These are phyloP conservation scores for Malus hybrid DNA, from an alignment of 331 rosid genomes.

Conservation along the genomic window DNA sequence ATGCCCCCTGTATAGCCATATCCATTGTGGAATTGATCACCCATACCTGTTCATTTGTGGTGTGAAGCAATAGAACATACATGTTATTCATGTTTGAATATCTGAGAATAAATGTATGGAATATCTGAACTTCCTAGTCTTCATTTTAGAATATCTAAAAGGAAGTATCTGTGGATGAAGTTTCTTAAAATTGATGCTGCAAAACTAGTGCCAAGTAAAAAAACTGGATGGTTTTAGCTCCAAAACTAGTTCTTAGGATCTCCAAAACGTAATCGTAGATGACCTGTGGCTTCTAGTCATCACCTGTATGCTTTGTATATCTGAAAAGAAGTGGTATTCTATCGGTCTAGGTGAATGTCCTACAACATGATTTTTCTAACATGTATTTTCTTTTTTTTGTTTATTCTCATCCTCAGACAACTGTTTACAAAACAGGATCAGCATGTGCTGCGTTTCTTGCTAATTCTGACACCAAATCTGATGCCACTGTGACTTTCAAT, in stretches of 20 bases:
- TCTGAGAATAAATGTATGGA: neutral
- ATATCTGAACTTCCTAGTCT: neutral
- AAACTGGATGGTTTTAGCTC: neutral
- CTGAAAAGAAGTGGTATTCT: neutral
- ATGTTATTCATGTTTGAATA: neutral
- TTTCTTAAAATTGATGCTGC: neutral
- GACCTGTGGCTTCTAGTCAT: neutral
- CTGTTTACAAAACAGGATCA: slow-evolving; percentile 66
- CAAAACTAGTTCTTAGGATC: neutral
- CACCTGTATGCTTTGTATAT: neutral
- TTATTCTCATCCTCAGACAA: slow-evolving; percentile 38
- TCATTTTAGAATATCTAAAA: neutral
- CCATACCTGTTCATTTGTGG: neutral
- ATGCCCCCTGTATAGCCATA: neutral
- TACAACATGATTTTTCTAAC: neutral
- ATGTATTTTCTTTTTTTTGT: neutral
- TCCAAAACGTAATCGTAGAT: neutral
- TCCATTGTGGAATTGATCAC: neutral
- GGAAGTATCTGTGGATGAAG: neutral
- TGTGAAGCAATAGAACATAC: neutral
- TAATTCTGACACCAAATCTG: slow-evolving; percentile 49
- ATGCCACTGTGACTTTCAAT: slow-evolving; percentile 58
- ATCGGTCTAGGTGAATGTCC: neutral
- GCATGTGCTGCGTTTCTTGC: slow-evolving; percentile 83
- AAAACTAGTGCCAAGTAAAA: neutral